These are phyloP conservation scores for Kwoniella sp. DNA, from an alignment of 768 basidiomycete species.

Conservation along the genomic window DNA sequence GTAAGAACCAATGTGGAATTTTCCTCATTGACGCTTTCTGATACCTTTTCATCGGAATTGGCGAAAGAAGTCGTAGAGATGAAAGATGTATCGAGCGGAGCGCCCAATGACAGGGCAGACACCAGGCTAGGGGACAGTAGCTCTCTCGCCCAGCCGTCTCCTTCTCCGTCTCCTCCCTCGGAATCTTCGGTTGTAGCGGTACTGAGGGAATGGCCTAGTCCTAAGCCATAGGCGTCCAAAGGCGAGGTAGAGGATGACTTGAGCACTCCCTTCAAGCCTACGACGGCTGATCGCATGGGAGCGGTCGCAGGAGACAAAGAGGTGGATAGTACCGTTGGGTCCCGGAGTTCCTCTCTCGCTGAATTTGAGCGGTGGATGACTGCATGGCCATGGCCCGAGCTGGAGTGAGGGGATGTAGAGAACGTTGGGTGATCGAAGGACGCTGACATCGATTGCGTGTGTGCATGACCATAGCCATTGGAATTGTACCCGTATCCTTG, in stretches of 20 bases:
- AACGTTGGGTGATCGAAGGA: background rate
- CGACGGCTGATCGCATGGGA: slow-evolving; percentile 7
- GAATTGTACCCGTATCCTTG: background rate
- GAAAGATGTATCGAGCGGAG: background rate
- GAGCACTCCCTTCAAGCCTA: slow-evolving; percentile 11
- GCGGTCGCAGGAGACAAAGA: slow-evolving; percentile 3
- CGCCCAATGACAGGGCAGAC: background rate
- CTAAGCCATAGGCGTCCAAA: background rate
- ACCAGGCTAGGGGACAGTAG: background rate
- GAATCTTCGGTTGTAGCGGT: background rate
- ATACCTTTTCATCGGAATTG: background rate
- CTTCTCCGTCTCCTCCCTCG: background rate
- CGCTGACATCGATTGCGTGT: background rate
- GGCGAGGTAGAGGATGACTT: slow-evolving; percentile 2
- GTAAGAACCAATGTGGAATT: background rate
- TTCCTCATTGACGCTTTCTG: background rate
- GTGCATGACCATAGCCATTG: background rate
- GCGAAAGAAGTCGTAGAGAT: background rate
- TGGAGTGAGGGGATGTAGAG: background rate
- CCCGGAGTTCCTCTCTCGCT: slow-evolving; percentile 2
- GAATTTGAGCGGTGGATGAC: slow-evolving; percentile 7
- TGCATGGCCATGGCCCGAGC: background rate
- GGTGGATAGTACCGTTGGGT: background rate
- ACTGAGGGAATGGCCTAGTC: background rate
- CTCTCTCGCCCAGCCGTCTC: background rate